Percentiles rank a stretch among this genome's conserved stretches.
Conservation (phyloP, 1,284 basidiomycete species). For the Trametes hirsuta region DNA sequence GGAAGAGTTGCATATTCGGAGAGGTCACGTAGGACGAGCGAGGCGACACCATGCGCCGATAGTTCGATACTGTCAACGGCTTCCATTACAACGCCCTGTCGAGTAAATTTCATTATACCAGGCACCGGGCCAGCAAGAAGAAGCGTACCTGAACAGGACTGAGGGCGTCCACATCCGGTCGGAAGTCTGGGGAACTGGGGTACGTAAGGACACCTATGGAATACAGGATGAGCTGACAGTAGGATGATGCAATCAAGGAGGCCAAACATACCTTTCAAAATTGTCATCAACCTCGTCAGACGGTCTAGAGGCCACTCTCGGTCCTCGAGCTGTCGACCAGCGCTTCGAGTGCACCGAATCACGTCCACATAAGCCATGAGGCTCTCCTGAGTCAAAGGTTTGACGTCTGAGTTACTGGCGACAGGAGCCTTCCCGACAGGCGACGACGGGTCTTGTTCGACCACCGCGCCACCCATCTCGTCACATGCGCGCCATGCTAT, state of each 20-base stretch:
- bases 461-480: slow-evolving; percentile 57
- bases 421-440: slow-evolving; percentile 8
- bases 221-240: background rate
- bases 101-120: slow-evolving; percentile 8
- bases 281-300: slow-evolving; percentile 69
- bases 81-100: slow-evolving; percentile 70
- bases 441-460: slow-evolving; percentile 17
- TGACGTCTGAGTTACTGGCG: slow-evolving; percentile 20
- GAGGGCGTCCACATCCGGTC: slow-evolving; percentile 84
- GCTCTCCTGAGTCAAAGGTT: slow-evolving; percentile 85
- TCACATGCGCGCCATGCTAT: slow-evolving; percentile 76
- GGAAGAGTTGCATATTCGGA: slow-evolving; percentile 86
- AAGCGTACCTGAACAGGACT: slow-evolving; percentile 78
- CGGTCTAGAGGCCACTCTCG: slow-evolving; percentile 69
- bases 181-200: slow-evolving; percentile 80
- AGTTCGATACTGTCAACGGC: slow-evolving; percentile 73
- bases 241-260: slow-evolving; percentile 19
- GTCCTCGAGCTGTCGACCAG: slow-evolving; percentile 50
- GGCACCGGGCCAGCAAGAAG: background rate
- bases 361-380: slow-evolving; percentile 81
- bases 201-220: slow-evolving; percentile 77
- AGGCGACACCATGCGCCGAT: slow-evolving; percentile 60
- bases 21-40: slow-evolving; percentile 80
- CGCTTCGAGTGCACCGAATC: slow-evolving; percentile 59
- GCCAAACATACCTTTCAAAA: slow-evolving; percentile 66